phyloP scores from a whole-genome alignment of 495 filamentous ascomycete genomes.

The Astrothelium subdiscretum region DNA sequence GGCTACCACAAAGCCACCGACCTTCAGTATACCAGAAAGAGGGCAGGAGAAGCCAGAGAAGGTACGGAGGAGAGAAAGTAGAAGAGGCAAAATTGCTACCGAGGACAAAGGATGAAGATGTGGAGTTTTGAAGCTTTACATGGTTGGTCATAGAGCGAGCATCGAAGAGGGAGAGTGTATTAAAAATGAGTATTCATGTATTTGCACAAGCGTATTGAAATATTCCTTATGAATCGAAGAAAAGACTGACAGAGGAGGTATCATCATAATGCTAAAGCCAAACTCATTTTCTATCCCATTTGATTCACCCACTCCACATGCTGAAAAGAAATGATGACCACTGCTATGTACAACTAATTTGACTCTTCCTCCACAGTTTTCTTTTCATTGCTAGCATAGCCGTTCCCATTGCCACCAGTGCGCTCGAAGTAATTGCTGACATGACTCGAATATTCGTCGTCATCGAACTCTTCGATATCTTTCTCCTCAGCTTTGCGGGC shows the following conservation, averaged over 20 bases:
- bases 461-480: constrained; percentile 19
- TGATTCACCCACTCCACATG: not conserved
- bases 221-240: not conserved
- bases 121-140: constrained; percentile 19
- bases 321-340: not conserved
- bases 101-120: constrained; percentile 21
- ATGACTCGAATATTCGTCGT: constrained; percentile 30
- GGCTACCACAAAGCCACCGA: too few relatives aligned
- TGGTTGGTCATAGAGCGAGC: too few relatives aligned
- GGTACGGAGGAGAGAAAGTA: too few relatives aligned
- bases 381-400: constrained; percentile 1
- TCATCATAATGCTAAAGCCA: not conserved
- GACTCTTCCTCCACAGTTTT: not conserved
- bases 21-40: too few relatives aligned
- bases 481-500: constrained; percentile 39
- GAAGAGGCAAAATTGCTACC: too few relatives aligned
- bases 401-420: constrained; percentile 15
- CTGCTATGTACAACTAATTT: not conserved
- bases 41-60: too few relatives aligned
- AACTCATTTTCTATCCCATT: not conserved
- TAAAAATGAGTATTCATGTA: constrained; percentile 12
- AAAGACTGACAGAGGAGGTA: not conserved
- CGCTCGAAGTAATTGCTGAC: constrained; percentile 32
- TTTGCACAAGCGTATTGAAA: too few relatives aligned
- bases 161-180: not conserved